Conservation (phyloP, 2,329 filamentous ascomycete species). For the Chrysosporium queenslandicum region DNA sequence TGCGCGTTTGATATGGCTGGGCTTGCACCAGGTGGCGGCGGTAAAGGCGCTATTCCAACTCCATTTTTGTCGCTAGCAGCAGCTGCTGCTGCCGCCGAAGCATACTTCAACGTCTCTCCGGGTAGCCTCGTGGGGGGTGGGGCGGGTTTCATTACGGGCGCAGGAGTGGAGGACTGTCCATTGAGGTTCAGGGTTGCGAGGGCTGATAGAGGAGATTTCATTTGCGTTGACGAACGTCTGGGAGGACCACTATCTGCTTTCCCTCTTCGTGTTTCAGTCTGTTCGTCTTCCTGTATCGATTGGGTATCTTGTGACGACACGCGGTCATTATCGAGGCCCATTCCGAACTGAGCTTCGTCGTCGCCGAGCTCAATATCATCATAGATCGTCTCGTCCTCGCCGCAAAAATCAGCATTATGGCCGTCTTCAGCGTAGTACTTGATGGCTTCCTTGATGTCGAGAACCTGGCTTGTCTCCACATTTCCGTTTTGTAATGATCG, state of each 20-base stretch:
- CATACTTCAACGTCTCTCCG: slow-evolving; percentile 89
- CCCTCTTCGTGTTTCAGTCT: slow-evolving; percentile 58
- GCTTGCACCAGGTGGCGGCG: slow-evolving; percentile 65
- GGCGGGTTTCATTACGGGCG: slow-evolving; percentile 79
- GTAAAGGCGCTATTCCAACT: slow-evolving; percentile 85
- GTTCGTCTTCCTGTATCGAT: slow-evolving; percentile 74
- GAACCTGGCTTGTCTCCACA: slow-evolving; percentile 77
- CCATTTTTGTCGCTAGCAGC: slow-evolving; percentile 80
- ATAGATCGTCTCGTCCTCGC: slow-evolving; percentile 86
- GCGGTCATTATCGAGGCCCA: slow-evolving; percentile 69
- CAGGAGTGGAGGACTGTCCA: slow-evolving; percentile 38
- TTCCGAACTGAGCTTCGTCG: slow-evolving; percentile 79
- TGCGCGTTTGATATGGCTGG: slow-evolving; percentile 42
- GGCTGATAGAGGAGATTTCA: slow-evolving; percentile 89
- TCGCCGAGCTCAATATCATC: slow-evolving; percentile 87
- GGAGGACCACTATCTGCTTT: slow-evolving; percentile 50
- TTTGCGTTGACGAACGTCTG: slow-evolving; percentile 72
- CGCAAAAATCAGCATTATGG: slow-evolving; percentile 73
- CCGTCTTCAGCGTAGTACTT: slow-evolving; percentile 91
- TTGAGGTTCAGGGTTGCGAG: slow-evolving; percentile 74
- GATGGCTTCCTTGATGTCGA: slow-evolving; percentile 81
- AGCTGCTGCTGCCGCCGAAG: slow-evolving; percentile 86
- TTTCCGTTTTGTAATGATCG: slow-evolving; percentile 86
- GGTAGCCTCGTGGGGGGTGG: slow-evolving; percentile 72
- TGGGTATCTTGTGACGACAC: slow-evolving; percentile 93